These are phyloP conservation scores for Cenchrus americanus DNA, from an alignment of 176 grass and related monocot species.

Conservation along the genomic window DNA sequence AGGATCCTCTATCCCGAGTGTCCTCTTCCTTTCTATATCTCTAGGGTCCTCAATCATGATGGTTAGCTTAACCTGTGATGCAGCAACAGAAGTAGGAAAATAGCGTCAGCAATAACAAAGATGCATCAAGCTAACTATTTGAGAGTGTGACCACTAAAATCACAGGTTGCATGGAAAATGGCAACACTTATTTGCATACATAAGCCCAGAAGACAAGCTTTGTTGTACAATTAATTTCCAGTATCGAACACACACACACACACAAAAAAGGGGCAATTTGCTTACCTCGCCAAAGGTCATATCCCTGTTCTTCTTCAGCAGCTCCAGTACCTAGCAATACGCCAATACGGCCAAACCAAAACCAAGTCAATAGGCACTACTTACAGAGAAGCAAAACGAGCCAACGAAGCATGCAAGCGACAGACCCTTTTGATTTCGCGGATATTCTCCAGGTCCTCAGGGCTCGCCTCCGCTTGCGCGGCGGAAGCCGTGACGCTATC, in stretches of 20 bases:
- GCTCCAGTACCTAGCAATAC: slow-evolving; percentile 61
- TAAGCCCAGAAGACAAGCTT: not conserved
- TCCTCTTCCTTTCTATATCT: slow-evolving; percentile 82
- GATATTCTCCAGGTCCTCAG: slow-evolving; percentile 69
- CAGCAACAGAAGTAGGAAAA: slow-evolving; percentile 42
- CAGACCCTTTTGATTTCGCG: slow-evolving; percentile 65
- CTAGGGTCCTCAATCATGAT: slow-evolving; percentile 99
- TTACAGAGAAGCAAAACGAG: not conserved
- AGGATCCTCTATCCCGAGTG: slow-evolving; percentile 90
- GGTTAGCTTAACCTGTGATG: slow-evolving; percentile 84
- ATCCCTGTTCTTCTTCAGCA: slow-evolving; percentile 88
- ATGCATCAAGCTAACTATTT: not conserved
- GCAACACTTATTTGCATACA: not conserved
- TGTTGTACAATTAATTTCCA: not conserved
- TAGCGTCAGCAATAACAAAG: slow-evolving; percentile 6
- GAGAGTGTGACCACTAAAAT: not conserved
- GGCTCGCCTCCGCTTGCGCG: slow-evolving; percentile 53
- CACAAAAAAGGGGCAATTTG: not conserved
- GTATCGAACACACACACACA: not conserved
- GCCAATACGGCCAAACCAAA: slow-evolving; percentile 18
- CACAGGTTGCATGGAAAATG: not conserved
- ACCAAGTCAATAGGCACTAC: slow-evolving; percentile 21
- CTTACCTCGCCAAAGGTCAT: slow-evolving; percentile 94
- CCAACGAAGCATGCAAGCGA: not conserved
- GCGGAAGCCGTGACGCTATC: slow-evolving; percentile 24